Base-by-base conservation (phyloP, 208 protist genomes). In the Leishmania arabica region DNA sequence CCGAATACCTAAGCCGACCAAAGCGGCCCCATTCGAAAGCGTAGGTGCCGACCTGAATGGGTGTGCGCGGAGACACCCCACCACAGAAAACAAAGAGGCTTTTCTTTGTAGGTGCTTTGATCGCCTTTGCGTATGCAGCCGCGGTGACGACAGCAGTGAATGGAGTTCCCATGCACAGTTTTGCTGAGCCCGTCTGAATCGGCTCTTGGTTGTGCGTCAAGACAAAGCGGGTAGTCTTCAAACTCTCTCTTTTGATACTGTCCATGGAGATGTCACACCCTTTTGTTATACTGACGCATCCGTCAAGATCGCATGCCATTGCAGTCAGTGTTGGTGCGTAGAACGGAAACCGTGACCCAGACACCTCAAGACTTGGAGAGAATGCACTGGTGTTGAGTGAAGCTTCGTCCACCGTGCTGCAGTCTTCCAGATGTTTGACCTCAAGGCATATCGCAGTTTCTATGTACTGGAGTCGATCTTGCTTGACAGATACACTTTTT, bases 301-400 rank as follows among this genome's bases (percentile, higher is more conserved):
- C 90, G 40, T 87, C 83, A 31, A 96, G 83, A 81, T 97, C 94
- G 51, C 89, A 91, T 45, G 90, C 92, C 68, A 92, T 88, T 42
- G 88, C 90, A 21, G 81, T 80, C 45, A 90, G 42, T 66, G 88
- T 86, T 45, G 94, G 91, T 17, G 89, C 82, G 73, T 91, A 97
- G 86, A 96, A 97, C 8, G 94, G 90, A 90, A 92, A 97, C 6
- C 94, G 86, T 64, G 94, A 92, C 11, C 94, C 94, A 69, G 84
- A 88, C 62, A 97, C 64, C 69, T 93, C 94, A 51, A 97, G 84
- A 2, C 87, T 83, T 21, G 90, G 82, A 79, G 75, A 78, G 74
- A 94, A 91, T 49, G 84, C 69, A 74, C 80, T 60, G 82, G 68
- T 79, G 45, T 68, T 81, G 11, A 5, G n/a, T 40, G 70, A 74